Evolutionary conservation across 768 basidiomycete genomes (phyloP).

Genomic region (Lentinus tigrinus): DNA sequence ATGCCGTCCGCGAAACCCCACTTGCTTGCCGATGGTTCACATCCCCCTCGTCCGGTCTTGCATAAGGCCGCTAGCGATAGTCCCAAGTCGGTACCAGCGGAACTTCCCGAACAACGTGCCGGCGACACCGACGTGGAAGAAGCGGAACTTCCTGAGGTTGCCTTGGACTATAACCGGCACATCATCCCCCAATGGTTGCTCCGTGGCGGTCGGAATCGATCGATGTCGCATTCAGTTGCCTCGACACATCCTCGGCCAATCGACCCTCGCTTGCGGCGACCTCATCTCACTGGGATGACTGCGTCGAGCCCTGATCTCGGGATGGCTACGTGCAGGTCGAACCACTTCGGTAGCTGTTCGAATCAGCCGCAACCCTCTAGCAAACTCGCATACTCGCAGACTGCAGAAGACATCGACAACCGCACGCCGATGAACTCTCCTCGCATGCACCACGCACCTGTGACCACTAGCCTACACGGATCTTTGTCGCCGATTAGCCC

Average conservation of each 20-base stretch:
- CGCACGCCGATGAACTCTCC: slow-evolving; percentile 31
- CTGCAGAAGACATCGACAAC: slow-evolving; percentile 20
- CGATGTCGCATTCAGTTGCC: slow-evolving; percentile 44
- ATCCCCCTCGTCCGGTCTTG: slow-evolving; percentile 26
- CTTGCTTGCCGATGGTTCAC: slow-evolving; percentile 13
- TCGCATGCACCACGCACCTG: slow-evolving; percentile 3
- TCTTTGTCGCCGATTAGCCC: slow-evolving; percentile 13
- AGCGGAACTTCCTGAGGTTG: slow-evolving; percentile 92
- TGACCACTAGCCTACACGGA: slow-evolving; percentile 3
- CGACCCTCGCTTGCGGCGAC: slow-evolving; percentile 37
- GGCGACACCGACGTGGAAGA: slow-evolving; percentile 55
- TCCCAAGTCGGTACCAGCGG: not conserved
- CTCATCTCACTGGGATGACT: slow-evolving; percentile 49
- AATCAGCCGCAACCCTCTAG: slow-evolving; percentile 15
- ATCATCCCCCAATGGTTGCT: slow-evolving; percentile 95
- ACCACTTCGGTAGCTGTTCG: slow-evolving; percentile 3
- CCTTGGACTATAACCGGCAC: slow-evolving; percentile 89
- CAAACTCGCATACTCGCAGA: slow-evolving; percentile 23
- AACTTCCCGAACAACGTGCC: slow-evolving; percentile 23
- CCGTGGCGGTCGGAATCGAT: slow-evolving; percentile 40
- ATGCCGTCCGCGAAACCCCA: slow-evolving; percentile 18
- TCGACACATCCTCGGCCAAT: slow-evolving; percentile 23
- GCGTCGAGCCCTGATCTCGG: slow-evolving; percentile 74
- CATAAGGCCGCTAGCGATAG: slow-evolving; percentile 30
- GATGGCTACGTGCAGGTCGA: slow-evolving; percentile 17